Percentiles rank a stretch among this genome's conserved stretches.
Conservation (phyloP, 176 grass and related monocot species). For the Oryza officinalis region DNA sequence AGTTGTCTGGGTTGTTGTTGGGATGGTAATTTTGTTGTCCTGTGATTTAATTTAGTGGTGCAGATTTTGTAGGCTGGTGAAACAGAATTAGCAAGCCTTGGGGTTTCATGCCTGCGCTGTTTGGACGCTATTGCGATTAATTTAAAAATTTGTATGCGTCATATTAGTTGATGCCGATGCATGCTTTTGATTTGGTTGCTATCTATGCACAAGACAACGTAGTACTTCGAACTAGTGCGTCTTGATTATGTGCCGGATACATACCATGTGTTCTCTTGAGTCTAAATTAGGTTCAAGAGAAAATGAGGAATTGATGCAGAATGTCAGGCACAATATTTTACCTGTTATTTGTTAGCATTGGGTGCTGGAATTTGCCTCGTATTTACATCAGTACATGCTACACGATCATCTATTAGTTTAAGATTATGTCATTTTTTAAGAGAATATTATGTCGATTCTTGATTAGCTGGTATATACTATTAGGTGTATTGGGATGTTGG, state of each 20-base stretch:
- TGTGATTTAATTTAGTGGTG: neutral
- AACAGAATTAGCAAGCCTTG: neutral
- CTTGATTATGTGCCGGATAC: neutral
- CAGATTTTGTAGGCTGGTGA: neutral
- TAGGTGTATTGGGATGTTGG: neutral
- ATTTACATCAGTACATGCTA: neutral
- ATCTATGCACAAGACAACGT: neutral
- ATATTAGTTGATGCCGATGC: neutral
- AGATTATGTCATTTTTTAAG: neutral
- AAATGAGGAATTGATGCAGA: neutral
- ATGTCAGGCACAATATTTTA: neutral
- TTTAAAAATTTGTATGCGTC: neutral
- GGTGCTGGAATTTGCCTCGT: neutral
- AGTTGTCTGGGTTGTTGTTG: neutral
- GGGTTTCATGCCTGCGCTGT: neutral
- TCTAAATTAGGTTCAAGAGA: neutral
- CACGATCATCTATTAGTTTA: neutral
- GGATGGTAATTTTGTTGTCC: neutral
- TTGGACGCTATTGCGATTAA: neutral
- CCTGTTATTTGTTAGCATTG: neutral
- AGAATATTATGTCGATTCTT: neutral
- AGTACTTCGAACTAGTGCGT: neutral
- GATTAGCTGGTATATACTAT: neutral
- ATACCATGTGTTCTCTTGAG: neutral
- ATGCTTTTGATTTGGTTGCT: neutral